phyloP scores from a whole-genome alignment of 1,139 yeast species.

The Suhomyces guaymorum region DNA sequence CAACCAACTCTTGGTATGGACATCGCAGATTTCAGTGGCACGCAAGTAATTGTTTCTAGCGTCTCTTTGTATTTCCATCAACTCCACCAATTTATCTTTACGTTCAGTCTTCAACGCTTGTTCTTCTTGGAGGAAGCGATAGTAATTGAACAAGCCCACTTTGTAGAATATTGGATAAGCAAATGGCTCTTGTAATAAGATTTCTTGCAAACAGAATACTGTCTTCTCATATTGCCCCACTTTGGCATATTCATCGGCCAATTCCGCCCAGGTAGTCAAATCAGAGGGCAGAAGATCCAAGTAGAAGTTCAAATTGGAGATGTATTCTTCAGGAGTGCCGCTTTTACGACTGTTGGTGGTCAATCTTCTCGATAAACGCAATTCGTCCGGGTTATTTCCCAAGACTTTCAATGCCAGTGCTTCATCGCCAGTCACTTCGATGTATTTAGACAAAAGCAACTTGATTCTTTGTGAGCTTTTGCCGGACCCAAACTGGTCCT shows the following conservation, averaged over 20 bases:
- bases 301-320: constrained; percentile 49
- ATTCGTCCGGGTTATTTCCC: constrained; percentile 38
- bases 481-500: constrained; percentile 61
- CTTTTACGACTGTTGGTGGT: constrained; percentile 33
- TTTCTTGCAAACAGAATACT: constrained; percentile 66
- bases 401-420: constrained; percentile 38
- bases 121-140: constrained; percentile 19
- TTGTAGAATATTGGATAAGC: constrained; percentile 73
- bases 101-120: constrained; percentile 16
- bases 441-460: constrained; percentile 55
- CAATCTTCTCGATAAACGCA: constrained; percentile 35
- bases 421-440: constrained; percentile 54
- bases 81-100: constrained; percentile 19
- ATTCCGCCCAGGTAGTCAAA: constrained; percentile 73
- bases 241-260: constrained; percentile 59
- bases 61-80: constrained; percentile 28
- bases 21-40: constrained; percentile 73
- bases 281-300: constrained; percentile 69
- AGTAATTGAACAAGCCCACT: constrained; percentile 45
- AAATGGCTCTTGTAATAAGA: constrained; percentile 63
- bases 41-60: constrained; percentile 61
- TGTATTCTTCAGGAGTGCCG: constrained; percentile 36
- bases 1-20: constrained; percentile 72
- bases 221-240: constrained; percentile 71
- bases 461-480: constrained; percentile 55